Evolutionary conservation across 148 eudicot genomes (phyloP).

Genomic region (Amaranthus hypochondriacus): DNA sequence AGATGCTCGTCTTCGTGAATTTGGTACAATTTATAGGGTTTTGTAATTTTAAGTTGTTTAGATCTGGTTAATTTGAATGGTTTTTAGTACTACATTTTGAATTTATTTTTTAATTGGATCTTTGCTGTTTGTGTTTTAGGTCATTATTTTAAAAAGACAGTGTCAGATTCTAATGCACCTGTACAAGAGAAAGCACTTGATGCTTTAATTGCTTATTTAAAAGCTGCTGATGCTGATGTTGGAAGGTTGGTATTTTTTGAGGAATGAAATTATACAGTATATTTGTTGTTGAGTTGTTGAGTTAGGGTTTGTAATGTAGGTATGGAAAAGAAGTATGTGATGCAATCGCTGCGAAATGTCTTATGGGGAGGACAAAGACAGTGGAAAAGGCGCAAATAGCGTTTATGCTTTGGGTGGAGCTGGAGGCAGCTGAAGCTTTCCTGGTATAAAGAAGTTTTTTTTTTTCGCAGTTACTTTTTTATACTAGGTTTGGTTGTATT

Average conservation of each 20-base stretch:
- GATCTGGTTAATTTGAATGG: constrained; percentile 29
- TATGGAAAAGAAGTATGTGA: constrained; percentile 93
- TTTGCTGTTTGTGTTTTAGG: constrained; percentile 29
- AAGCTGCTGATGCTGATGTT: constrained; percentile 90
- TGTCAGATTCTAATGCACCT: constrained; percentile 93
- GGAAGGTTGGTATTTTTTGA: constrained; percentile 49
- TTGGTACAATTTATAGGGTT: constrained; percentile 43
- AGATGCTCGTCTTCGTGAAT: constrained; percentile 86
- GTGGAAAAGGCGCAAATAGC: constrained; percentile 90
- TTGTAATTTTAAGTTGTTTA: constrained; percentile 4
- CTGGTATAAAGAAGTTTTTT: constrained; percentile 46
- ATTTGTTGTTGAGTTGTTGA: neutral
- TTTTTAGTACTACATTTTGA: constrained; percentile 14
- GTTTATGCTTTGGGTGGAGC: constrained; percentile 94
- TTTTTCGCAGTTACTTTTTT: neutral
- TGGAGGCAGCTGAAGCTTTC: constrained; percentile 89
- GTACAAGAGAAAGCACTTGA: constrained; percentile 98
- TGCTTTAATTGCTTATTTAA: constrained; percentile 72
- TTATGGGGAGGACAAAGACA: constrained; percentile 92
- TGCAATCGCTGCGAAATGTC: constrained; percentile 80
- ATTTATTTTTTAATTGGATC: constrained; percentile 22
- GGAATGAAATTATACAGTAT: neutral
- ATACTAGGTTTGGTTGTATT: neutral
- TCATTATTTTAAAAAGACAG: constrained; percentile 70
- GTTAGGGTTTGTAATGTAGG: constrained; percentile 30